phyloP scores from a whole-genome alignment of 345 rosid species.

The Reutealis trisperma region DNA sequence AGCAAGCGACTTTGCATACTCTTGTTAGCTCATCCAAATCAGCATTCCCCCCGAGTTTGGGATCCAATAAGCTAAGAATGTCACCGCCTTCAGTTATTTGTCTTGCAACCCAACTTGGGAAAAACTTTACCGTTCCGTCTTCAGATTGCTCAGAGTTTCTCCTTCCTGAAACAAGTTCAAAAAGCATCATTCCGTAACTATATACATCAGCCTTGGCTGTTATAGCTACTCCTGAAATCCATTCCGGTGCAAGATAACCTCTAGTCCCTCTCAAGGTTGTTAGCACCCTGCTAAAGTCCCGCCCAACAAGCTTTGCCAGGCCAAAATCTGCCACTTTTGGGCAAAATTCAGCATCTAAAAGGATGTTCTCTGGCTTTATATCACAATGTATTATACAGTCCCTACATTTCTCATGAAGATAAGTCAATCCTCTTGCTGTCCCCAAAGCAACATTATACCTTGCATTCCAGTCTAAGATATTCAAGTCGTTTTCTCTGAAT shows the following conservation, averaged over 20 bases:
- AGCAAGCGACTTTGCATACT: constrained; percentile 69
- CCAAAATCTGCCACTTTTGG: constrained; percentile 92
- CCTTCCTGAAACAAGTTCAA: constrained; percentile 75
- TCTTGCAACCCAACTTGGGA: constrained; percentile 62
- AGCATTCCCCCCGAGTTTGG: constrained; percentile 42
- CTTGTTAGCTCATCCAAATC: constrained; percentile 61
- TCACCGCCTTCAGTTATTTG: constrained; percentile 48
- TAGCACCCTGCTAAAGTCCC: constrained; percentile 80
- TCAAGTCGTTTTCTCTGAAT: constrained; percentile 34
- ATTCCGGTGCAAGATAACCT: constrained; percentile 90
- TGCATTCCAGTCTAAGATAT: constrained; percentile 52
- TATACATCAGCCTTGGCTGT: constrained; percentile 87
- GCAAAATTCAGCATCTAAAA: constrained; percentile 58
- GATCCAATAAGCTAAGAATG: constrained; percentile 53
- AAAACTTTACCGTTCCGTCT: constrained; percentile 50
- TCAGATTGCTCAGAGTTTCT: constrained; percentile 62
- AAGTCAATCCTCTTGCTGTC: constrained; percentile 73
- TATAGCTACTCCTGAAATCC: constrained; percentile 84
- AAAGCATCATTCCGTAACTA: constrained; percentile 91
- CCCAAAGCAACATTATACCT: constrained; percentile 74
- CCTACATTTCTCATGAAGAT: constrained; percentile 81
- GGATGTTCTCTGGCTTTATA: constrained; percentile 85
- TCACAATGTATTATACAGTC: constrained; percentile 91
- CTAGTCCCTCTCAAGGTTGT: constrained; percentile 87
- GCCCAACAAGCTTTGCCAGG: constrained; percentile 76